Percentiles rank a stretch among this genome's conserved stretches.
Conservation (phyloP, 495 filamentous ascomycete genomes). For the Lindgomyces ingoldianus region DNA sequence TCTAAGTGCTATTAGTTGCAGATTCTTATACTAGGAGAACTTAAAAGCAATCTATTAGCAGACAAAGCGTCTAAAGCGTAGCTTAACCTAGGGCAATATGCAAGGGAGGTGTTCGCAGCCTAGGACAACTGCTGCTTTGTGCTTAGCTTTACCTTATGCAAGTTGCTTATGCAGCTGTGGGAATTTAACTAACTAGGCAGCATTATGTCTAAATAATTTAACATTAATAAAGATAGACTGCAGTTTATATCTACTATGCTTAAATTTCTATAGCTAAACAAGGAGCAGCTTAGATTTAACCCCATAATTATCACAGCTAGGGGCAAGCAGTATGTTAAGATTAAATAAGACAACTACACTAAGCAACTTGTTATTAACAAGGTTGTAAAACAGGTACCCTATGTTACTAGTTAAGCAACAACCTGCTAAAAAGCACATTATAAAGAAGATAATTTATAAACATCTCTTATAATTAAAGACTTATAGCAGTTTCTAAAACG, state of each 20-base stretch:
- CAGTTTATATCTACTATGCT: slow-evolving; percentile 52
- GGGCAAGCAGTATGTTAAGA: slow-evolving; percentile 47
- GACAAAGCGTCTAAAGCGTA: slow-evolving; percentile 28
- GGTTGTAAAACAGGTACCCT: slow-evolving; percentile 45
- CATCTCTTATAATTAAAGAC: slow-evolving; percentile 52
- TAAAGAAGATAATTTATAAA: slow-evolving; percentile 43
- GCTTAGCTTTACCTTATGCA: slow-evolving; percentile 32
- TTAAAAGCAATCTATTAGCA: slow-evolving; percentile 28
- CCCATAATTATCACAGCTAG: slow-evolving; percentile 47
- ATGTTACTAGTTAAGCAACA: slow-evolving; percentile 50
- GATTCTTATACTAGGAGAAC: slow-evolving; percentile 30
- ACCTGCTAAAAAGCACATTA: slow-evolving; percentile 52
- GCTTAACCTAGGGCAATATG: slow-evolving; percentile 32
- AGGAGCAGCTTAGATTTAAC: slow-evolving; percentile 53
- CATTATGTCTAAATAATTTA: slow-evolving; percentile 50
- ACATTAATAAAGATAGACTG: slow-evolving; percentile 53
- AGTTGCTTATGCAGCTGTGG: slow-evolving; percentile 40
- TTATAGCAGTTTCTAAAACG: slow-evolving; percentile 53
- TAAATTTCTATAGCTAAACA: slow-evolving; percentile 51
- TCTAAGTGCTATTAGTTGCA: slow-evolving; percentile 28
- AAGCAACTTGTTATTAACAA: slow-evolving; percentile 52
- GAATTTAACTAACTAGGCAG: slow-evolving; percentile 53
- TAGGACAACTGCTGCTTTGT: slow-evolving; percentile 28
- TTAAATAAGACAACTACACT: slow-evolving; percentile 41
- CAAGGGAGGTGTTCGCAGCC: slow-evolving; percentile 24